Evolutionary conservation across 345 rosid genomes (phyloP).

Genomic region (Syzygium jambos): DNA sequence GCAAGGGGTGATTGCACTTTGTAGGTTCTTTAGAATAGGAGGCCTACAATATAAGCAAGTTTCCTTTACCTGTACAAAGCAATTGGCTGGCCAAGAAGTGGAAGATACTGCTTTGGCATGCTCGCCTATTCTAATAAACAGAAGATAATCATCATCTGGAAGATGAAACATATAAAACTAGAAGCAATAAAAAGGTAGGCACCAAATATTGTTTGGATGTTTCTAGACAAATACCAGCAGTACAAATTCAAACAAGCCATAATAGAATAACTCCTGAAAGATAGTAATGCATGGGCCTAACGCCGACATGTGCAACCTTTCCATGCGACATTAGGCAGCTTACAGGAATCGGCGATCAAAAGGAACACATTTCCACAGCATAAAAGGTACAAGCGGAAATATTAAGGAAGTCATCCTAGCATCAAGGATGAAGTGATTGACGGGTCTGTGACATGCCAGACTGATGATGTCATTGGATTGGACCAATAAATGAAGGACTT

Average conservation of each 20-base stretch:
- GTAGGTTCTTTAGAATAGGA: not conserved
- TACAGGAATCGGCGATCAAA: not conserved
- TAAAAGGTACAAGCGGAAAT: not conserved
- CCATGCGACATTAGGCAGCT: not conserved
- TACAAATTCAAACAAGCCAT: not conserved
- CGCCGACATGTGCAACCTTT: not conserved
- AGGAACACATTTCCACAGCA: not conserved
- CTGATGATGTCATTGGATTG: not conserved
- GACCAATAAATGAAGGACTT: not conserved
- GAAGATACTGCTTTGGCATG: constrained; percentile 98
- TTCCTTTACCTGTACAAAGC: constrained; percentile 75
- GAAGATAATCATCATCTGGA: constrained; percentile 27
- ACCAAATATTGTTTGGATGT: not conserved
- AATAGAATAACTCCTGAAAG: not conserved
- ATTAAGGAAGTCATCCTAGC: not conserved
- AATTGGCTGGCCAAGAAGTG: constrained; percentile 86
- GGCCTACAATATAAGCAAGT: not conserved
- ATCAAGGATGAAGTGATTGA: not conserved
- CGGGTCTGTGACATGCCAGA: not conserved
- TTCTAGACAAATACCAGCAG: not conserved
- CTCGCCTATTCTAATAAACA: constrained; percentile 59
- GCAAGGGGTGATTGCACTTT: not conserved
- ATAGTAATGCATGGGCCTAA: not conserved
- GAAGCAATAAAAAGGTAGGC: constrained; percentile 2
- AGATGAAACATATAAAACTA: constrained; percentile 10